Conservation (phyloP, 75 land plant genomes). For the Selaginella tamariscina region DNA sequence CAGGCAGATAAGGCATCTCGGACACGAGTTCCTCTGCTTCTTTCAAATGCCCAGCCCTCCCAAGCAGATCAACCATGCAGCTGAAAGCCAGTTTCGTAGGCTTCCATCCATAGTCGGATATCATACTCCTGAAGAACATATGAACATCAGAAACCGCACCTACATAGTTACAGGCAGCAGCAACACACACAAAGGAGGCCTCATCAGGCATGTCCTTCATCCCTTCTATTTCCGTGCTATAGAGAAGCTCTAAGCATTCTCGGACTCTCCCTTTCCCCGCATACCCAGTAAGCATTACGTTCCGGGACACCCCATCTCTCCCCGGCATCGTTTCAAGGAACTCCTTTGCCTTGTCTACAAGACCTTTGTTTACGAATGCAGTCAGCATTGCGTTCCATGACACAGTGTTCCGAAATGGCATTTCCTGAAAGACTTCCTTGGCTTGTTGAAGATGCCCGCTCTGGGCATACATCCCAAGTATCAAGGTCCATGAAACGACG, state of each 20-base stretch:
- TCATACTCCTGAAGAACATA: not conserved
- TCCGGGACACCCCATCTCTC: not conserved
- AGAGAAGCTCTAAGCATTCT: not conserved
- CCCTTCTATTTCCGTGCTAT: not conserved
- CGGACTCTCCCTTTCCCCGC: not conserved
- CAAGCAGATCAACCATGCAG: not conserved
- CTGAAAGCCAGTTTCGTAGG: not conserved
- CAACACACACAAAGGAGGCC: not conserved
- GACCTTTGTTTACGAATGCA: not conserved
- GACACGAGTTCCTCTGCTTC: not conserved
- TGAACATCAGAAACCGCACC: not conserved
- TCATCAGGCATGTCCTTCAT: not conserved
- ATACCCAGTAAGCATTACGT: not conserved
- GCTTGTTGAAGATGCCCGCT: not conserved
- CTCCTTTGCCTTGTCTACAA: not conserved
- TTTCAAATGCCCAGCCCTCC: not conserved
- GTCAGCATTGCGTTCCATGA: conserved; percentile 7
- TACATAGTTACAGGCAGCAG: not conserved
- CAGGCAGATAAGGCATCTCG: not conserved
- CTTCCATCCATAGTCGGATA: not conserved
- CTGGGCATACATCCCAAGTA: not conserved
- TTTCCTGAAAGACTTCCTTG: not conserved
- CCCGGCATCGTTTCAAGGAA: not conserved
- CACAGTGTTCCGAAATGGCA: not conserved
- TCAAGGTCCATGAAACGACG: conserved; percentile 4